These are phyloP conservation scores for Polyporus tsugae DNA, from an alignment of 1,284 basidiomycete genomes.

Conservation along the genomic window DNA sequence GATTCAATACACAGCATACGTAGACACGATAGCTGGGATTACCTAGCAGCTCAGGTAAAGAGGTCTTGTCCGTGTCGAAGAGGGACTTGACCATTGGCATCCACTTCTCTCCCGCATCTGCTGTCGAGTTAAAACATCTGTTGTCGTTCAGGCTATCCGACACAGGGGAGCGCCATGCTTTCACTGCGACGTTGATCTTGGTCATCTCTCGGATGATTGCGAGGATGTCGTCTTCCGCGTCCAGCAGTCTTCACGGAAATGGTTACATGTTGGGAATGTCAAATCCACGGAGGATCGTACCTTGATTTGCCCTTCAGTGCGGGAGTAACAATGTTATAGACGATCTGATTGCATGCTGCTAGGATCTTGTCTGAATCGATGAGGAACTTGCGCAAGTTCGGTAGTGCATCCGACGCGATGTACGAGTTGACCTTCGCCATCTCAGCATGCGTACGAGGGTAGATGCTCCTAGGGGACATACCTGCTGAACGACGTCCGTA, in stretches of 20 bases:
- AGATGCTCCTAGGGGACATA: slow-evolving; percentile 34
- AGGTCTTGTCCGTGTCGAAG: slow-evolving; percentile 89
- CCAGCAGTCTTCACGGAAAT: slow-evolving; percentile 61
- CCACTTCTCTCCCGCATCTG: slow-evolving; percentile 72
- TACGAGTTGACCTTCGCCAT: slow-evolving; percentile 73
- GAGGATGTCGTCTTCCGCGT: slow-evolving; percentile 72
- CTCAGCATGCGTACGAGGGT: slow-evolving; percentile 1
- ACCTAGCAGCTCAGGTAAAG: slow-evolving; percentile 87
- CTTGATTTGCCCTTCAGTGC: slow-evolving; percentile 77
- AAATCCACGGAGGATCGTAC: slow-evolving; percentile 47
- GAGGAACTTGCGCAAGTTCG: slow-evolving; percentile 83
- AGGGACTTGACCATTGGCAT: slow-evolving; percentile 81
- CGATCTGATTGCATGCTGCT: slow-evolving; percentile 81
- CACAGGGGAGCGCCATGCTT: slow-evolving; percentile 87
- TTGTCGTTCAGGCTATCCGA: slow-evolving; percentile 87
- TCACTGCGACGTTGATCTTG: slow-evolving; percentile 79
- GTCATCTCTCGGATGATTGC: slow-evolving; percentile 83
- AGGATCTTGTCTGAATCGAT: slow-evolving; percentile 88
- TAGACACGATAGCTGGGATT: slow-evolving; percentile 31
- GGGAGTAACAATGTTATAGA: slow-evolving; percentile 88
- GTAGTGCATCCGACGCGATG: slow-evolving; percentile 75
- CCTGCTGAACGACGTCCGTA: slow-evolving; percentile 62
- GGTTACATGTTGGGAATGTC: not conserved
- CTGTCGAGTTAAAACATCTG: slow-evolving; percentile 83
- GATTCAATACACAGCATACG: not conserved